A percentile compares a stretch with the other conserved stretches of the same genome.
phyloP scores from a whole-genome alignment of 2,329 filamentous ascomycete genomes.

The Cordyceps cateniannulata region DNA sequence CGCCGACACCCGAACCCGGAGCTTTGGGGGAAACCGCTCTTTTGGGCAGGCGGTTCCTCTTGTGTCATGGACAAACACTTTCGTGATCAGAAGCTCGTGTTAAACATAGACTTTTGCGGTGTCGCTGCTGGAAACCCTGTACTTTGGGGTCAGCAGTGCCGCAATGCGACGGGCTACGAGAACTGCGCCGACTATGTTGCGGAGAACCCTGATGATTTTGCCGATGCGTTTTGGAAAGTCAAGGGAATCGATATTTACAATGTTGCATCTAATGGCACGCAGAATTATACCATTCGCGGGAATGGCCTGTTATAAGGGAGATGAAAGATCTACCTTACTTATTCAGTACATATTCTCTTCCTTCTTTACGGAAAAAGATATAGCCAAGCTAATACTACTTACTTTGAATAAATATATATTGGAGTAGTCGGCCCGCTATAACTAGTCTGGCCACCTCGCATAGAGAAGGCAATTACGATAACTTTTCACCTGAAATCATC shows the following conservation, averaged over 20 bases:
- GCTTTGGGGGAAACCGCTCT: slow-evolving; percentile 58
- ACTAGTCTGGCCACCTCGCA: too few relatives aligned
- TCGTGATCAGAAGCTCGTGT: slow-evolving; percentile 61
- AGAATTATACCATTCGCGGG: too few relatives aligned
- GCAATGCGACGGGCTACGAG: not conserved
- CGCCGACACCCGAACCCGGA: slow-evolving; percentile 50
- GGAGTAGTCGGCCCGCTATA: too few relatives aligned
- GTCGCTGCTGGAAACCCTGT: slow-evolving; percentile 48
- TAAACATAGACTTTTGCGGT: slow-evolving; percentile 71
- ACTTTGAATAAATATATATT: too few relatives aligned
- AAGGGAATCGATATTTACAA: not conserved
- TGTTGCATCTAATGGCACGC: not conserved
- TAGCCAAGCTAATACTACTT: too few relatives aligned
- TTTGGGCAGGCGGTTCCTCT: slow-evolving; percentile 47
- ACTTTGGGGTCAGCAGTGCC: not conserved
- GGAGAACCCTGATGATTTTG: not conserved
- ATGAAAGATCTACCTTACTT: too few relatives aligned
- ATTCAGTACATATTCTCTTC: too few relatives aligned
- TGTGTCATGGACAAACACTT: slow-evolving; percentile 63
- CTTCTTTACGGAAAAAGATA: too few relatives aligned
- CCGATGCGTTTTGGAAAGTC: not conserved
- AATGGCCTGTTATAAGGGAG: too few relatives aligned
- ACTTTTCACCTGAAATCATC: too few relatives aligned
- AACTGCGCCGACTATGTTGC: not conserved
- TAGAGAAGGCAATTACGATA: too few relatives aligned